phyloP scores from a whole-genome alignment of 1,284 basidiomycete species.

The Ceratobasidium theobromae region DNA sequence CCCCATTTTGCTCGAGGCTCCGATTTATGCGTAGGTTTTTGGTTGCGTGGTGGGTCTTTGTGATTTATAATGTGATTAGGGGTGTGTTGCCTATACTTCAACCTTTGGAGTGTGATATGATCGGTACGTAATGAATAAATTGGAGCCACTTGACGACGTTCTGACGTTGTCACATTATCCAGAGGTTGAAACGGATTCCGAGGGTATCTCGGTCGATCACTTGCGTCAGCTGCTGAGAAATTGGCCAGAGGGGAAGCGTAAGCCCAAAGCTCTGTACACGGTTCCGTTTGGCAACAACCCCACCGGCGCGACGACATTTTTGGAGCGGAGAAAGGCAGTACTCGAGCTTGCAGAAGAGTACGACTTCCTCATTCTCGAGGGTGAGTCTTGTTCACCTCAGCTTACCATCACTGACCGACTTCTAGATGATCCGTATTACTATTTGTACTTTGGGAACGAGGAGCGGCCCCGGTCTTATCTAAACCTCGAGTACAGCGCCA shows the following conservation, averaged over 20 bases:
- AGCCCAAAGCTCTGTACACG: slow-evolving; percentile 84
- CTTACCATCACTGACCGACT: slow-evolving; percentile 4
- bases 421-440: slow-evolving; percentile 78
- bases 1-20: slow-evolving; percentile 79
- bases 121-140: slow-evolving; percentile 53
- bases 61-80: slow-evolving; percentile 42
- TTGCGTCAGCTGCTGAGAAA: slow-evolving; percentile 68
- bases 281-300: slow-evolving; percentile 51
- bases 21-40: slow-evolving; percentile 73
- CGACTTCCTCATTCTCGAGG: slow-evolving; percentile 84
- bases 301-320: slow-evolving; percentile 67
- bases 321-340: slow-evolving; percentile 75
- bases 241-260: slow-evolving; percentile 73
- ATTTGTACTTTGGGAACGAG: slow-evolving; percentile 66
- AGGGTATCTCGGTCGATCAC: slow-evolving; percentile 68
- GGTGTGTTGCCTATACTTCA: slow-evolving; percentile 66
- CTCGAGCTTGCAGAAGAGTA: slow-evolving; percentile 73
- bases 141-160: neutral
- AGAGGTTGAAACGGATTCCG: slow-evolving; percentile 80
- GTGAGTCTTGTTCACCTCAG: slow-evolving; percentile 43
- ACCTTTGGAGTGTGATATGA: slow-evolving; percentile 57
- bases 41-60: neutral
- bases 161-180: slow-evolving; percentile 20
- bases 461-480: slow-evolving; percentile 76
- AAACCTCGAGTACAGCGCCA: slow-evolving; percentile 56